Conservation (phyloP, 2,329 filamentous ascomycete genomes). For the Diaporthe humulicola region DNA sequence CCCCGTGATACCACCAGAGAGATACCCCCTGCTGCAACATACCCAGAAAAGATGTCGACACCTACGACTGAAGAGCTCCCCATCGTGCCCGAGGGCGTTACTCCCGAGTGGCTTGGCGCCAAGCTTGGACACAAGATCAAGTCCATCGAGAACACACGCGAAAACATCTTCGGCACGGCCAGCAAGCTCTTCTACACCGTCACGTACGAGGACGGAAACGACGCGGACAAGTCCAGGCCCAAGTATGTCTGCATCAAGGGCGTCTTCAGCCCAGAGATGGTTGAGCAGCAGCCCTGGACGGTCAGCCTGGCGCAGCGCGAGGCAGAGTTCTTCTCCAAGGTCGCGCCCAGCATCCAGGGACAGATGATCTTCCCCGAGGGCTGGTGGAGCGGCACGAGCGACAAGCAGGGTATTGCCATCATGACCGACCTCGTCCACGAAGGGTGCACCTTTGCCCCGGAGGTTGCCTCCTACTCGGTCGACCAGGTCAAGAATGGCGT, state of each 20-base stretch:
- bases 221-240: conserved; percentile 43
- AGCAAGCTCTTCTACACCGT: conserved; percentile 49
- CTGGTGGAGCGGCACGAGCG: conserved; percentile 53
- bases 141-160: conserved; percentile 43
- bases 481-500: conserved; percentile 50
- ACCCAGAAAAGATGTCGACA: not conserved
- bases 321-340: conserved; percentile 52
- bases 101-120: conserved; percentile 45
- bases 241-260: conserved; percentile 48
- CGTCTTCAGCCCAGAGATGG: conserved; percentile 53
- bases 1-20: not conserved
- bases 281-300: conserved; percentile 49
- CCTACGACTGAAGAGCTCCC: conserved; percentile 42
- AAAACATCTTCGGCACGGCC: conserved; percentile 45
- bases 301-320: conserved; percentile 50
- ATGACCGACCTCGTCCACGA: conserved; percentile 52
- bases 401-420: conserved; percentile 53
- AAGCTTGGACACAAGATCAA: conserved; percentile 47
- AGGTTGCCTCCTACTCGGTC: conserved; percentile 49
- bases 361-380: conserved; percentile 50
- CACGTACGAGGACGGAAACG: conserved; percentile 46
- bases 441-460: conserved; percentile 47
- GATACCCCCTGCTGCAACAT: not conserved
- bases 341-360: conserved; percentile 47
- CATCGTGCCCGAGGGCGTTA: conserved; percentile 44